Percentiles rank a stretch among this genome's conserved stretches.
phyloP scores from a whole-genome alignment of 805 yeast genomes.

The Yamadazyma sp. region DNA sequence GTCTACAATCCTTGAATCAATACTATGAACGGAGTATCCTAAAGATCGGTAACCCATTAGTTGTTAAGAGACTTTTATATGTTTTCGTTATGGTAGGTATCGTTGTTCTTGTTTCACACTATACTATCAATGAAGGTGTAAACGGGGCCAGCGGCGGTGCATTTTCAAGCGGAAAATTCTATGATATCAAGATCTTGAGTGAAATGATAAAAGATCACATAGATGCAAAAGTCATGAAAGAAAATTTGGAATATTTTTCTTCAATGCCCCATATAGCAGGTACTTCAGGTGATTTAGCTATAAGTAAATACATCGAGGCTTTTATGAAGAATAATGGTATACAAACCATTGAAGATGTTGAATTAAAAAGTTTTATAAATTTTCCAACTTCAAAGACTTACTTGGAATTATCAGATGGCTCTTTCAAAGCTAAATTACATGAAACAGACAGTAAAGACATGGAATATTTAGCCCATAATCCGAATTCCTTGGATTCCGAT shows the following conservation, averaged over 20 bases:
- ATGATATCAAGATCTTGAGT: conserved; percentile 53
- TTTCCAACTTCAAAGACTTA: conserved; percentile 49
- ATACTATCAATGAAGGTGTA: conserved; percentile 46
- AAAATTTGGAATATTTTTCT: conserved; percentile 66
- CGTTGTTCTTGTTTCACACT: conserved; percentile 54
- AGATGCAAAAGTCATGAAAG: conserved; percentile 57
- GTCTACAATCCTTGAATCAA: conserved; percentile 36
- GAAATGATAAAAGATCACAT: conserved; percentile 48
- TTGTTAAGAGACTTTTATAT: conserved; percentile 73
- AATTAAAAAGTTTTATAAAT: conserved; percentile 56
- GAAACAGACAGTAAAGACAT: conserved; percentile 32
- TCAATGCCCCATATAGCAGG: conserved; percentile 88
- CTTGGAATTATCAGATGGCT: conserved; percentile 29
- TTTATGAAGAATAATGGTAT: conserved; percentile 60
- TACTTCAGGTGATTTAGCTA: conserved; percentile 75
- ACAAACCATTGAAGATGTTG: conserved; percentile 46
- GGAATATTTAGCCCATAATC: conserved; percentile 57
- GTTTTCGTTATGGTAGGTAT: conserved; percentile 60
- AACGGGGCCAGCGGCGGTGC: conserved; percentile 40
- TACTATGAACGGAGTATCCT: conserved; percentile 57
- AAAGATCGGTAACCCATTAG: conserved; percentile 80
- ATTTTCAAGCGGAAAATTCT: conserved; percentile 54
- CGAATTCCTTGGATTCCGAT: conserved; percentile 51
- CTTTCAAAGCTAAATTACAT: conserved; percentile 36
- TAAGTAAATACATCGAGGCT: conserved; percentile 63